Evolutionary conservation across 495 filamentous ascomycete species (phyloP), one percentile per base, ranked within the genome.

Genomic region (Copromyces sp.): DNA sequence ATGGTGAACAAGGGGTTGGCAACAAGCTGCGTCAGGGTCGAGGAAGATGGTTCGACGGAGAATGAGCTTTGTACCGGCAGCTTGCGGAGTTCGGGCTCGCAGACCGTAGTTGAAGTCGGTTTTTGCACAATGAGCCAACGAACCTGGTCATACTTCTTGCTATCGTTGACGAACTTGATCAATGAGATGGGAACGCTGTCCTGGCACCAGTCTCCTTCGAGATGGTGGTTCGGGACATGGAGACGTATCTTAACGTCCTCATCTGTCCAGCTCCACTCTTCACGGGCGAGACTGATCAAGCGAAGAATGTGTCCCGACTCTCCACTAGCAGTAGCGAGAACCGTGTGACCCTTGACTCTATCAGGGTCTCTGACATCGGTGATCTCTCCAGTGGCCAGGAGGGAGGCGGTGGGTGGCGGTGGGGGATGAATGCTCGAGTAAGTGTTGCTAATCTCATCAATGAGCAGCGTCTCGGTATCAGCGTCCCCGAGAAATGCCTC

Each of bases 71-170:
- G 53, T 7, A 73, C 74, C 38, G 79, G 74, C 1, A 73, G 70
- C 24, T 70, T 75, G 16, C 76, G 78, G 68, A 85, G 76, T 69
- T 87, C 77, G n/a, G 91, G 91, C 12, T 86, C 86, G 69, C 90
- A 87, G 32, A 93, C 82, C 2, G 81, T 83, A 5, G 89, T 91
- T 9, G 83, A 83, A 3, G 82, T 80, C 29, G 82, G 78, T 53
- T 88, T 87, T 39, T 91, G 89, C 44, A 90, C 87, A 24, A 91
- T 85, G 75, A 94, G 81, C 86, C 89, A 92, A 70, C 83, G 80
- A 38, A 79, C 81, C 11, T 84, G 81, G 17, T 84, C 79, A 39
- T 83, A 81, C 61, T 80, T 82, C 24, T 85, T 84, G 16, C 80
- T 59, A 42, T 87, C 80, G 44, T 85, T 79, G 20, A 89, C 85